Evolutionary conservation across 139 green algal species (phyloP), one percentile per base, ranked within the genome.

Genomic region (Chlamydomonas applanata): DNA sequence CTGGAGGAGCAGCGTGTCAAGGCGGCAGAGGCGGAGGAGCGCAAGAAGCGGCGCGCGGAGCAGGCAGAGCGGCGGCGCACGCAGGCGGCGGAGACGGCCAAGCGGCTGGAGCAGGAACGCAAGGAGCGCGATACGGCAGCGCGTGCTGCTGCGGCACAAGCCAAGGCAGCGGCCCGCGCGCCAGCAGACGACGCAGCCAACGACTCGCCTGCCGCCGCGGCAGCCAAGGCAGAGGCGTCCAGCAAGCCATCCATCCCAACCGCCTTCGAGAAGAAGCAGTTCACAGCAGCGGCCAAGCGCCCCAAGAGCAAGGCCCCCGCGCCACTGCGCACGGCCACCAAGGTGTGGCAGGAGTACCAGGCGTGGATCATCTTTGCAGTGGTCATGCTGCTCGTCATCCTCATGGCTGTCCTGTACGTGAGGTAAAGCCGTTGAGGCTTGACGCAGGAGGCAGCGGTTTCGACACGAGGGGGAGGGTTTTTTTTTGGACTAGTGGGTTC

Each of bases 1-100:
- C 75, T 76, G 19, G 77, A 81, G 70, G 77, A 87, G 73, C 73
- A 87, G 73, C 52, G 33, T 13, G 54, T 49, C 32, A 79, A 79
- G 69, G 77, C 77, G 2, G 59, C 59, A 34, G 81, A 87, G 74
- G 81, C 81, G 14, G 81, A 82, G 64, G 61, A 34, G 17, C 73
- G 81, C 70, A 87, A 87, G 81, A 63, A 64, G 59, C 69, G 68
- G 32, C 63, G 59, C 17, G 40, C 49, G n/a, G 76, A 86, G 56
- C 32, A 57, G 60, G 13, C 59, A 30, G 76, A 70, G 44, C 62
- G 71, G 60, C 81, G 83, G 77, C 49, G 52, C 25, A 29, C 29
- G 5, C 71, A 73, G 63, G 73, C 73, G 9, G 62, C 60, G 14
- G 73, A 79, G 73, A 19, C 46, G n/a, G 30, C n/a, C 13, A 79